A percentile compares a stretch with the other conserved stretches of the same genome.
Conservation (phyloP, 2,329 filamentous ascomycete species). For the Scytalidium sp. region DNA sequence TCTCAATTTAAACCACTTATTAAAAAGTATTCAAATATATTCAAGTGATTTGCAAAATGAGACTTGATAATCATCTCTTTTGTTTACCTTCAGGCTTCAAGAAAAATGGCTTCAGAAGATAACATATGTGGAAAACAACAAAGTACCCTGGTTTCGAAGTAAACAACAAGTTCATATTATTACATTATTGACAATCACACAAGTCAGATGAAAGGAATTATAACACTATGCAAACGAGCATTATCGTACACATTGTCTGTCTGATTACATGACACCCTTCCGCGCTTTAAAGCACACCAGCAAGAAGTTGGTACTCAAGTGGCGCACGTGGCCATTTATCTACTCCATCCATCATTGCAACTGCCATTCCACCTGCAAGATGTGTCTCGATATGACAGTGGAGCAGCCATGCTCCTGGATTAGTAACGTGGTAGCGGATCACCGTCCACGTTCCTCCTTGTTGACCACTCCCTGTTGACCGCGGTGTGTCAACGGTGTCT, state of each 20-base stretch:
- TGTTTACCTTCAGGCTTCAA: no score
- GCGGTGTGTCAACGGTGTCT: constrained; percentile 35
- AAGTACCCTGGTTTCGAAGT: no score
- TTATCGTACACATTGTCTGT: neutral
- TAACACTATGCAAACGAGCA: neutral
- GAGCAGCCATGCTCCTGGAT: constrained; percentile 43
- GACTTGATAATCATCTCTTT: no score
- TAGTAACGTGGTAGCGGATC: constrained; percentile 40
- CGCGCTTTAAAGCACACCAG: neutral
- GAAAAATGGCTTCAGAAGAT: no score
- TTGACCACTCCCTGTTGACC: constrained; percentile 11
- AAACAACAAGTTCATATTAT: no score
- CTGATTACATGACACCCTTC: neutral
- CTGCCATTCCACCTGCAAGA: constrained; percentile 42
- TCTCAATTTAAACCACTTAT: no score
- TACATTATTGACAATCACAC: no score
- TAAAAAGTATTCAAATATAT: no score
- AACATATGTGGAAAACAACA: no score
- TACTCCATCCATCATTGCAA: constrained; percentile 43
- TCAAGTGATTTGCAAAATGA: no score
- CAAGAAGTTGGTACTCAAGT: constrained; percentile 1
- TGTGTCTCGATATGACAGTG: constrained; percentile 49
- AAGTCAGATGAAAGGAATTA: no score
- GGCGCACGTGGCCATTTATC: constrained; percentile 38
- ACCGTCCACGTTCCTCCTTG: constrained; percentile 33